Conservation (phyloP, 805 yeast species). For the Suhomyces sp. region DNA sequence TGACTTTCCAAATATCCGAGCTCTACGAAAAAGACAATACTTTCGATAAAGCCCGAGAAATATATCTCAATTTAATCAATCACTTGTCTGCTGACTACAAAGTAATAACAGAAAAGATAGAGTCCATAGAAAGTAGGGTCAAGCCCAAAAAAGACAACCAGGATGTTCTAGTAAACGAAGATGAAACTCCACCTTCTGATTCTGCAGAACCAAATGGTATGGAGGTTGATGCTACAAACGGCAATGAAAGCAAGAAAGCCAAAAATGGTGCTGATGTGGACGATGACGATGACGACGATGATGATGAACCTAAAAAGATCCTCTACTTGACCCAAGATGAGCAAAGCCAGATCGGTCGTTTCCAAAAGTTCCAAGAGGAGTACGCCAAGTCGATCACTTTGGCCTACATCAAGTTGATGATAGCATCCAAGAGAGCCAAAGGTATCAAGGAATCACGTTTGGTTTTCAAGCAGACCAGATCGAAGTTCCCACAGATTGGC, state of each 20-base stretch:
- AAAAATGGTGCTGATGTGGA: not conserved
- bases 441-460: constrained; percentile 73
- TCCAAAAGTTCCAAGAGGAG: constrained; percentile 21
- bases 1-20: constrained; percentile 68
- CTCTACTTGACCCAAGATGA: constrained; percentile 14
- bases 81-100: constrained; percentile 39
- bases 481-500: constrained; percentile 53
- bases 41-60: constrained; percentile 46
- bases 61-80: constrained; percentile 52
- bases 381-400: constrained; percentile 49
- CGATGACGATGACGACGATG: constrained; percentile 12
- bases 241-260: constrained; percentile 1
- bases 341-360: constrained; percentile 13
- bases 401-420: constrained; percentile 68
- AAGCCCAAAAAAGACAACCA: not conserved
- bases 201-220: not conserved
- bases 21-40: constrained; percentile 59
- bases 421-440: constrained; percentile 60
- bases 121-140: constrained; percentile 16
- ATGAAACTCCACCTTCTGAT: constrained; percentile 3
- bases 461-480: constrained; percentile 68
- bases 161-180: constrained; percentile 6
- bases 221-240: not conserved
- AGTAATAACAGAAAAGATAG: constrained; percentile 19
- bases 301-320: constrained; percentile 12